Conservation (phyloP, 75 land plant genomes). For the Chamaecyparis obtusa region DNA sequence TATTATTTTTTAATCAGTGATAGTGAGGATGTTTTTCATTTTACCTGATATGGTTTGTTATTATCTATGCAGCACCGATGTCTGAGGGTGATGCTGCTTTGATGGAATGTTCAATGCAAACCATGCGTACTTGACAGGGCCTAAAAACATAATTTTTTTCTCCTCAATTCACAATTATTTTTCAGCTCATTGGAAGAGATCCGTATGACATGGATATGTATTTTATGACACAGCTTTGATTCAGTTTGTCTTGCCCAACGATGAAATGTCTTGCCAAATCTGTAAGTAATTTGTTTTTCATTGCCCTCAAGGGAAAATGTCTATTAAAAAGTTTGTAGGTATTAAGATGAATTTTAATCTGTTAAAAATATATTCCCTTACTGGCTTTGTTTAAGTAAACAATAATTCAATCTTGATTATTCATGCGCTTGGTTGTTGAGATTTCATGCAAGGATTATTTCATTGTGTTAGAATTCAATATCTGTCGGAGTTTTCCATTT, state of each 20-base stretch:
- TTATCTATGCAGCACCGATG: conserved; percentile 8
- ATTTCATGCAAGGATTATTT: too few relatives aligned
- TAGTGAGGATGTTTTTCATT: neutral
- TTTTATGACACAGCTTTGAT: neutral
- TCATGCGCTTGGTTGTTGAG: too few relatives aligned
- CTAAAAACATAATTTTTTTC: neutral
- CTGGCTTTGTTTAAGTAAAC: neutral
- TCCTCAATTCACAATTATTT: neutral
- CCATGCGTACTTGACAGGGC: conserved; percentile 4
- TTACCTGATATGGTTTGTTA: neutral
- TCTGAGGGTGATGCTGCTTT: conserved; percentile 18
- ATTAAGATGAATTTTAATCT: neutral
- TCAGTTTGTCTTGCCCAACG: neutral
- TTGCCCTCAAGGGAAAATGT: neutral
- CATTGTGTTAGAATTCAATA: too few relatives aligned
- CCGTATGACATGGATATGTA: neutral
- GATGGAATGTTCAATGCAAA: conserved; percentile 14
- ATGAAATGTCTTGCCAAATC: neutral
- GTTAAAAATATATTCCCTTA: neutral
- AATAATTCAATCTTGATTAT: too few relatives aligned
- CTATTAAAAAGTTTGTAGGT: neutral
- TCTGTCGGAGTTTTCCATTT: too few relatives aligned
- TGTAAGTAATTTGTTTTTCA: neutral
- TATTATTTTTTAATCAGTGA: neutral
- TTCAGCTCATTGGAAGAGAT: neutral